Evolutionary conservation across 371 early-diverging fungal genomes (phyloP), one percentile per base, ranked within the genome.

Genomic region (Mucor piriformis): DNA sequence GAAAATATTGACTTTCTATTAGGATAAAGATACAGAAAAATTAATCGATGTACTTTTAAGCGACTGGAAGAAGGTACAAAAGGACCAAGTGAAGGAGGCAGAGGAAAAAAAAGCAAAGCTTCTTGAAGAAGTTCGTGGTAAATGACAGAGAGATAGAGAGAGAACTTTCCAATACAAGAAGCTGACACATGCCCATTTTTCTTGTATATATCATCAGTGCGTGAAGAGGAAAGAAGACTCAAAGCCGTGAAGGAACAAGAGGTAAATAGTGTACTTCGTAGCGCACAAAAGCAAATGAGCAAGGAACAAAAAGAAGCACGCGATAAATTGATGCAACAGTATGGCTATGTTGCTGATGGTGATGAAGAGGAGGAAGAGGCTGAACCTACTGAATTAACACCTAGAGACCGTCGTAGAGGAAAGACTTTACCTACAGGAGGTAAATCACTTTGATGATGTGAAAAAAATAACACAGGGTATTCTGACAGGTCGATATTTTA

Each of bases 291-390:
- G 44, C 54, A 67, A 38, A 7, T 82, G 52, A 67, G 79, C 3
- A 77, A 73, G 21, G 83, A 85, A 42, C 79, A 85, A 60, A 73
- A 74, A 29, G 73, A 73, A n/a, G 74, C 73, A 29, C 78, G 85
- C 8, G 77, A 85, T 3, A 73, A 74, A 3, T 58, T 85, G 10
- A 53, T 82, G 61, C 64, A 69, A 20, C 77, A 85, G 27, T 85
- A 85, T 61, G 81, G 74, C n/a, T 84, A 82, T 44, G 64, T 76
- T 11, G 70, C 78, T 44, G 79, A 78, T 32, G 69, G 59, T 16
- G 83, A 83, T 32, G 69, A 56, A 25, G 69, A 56, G 8, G 76
- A 50, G 21, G 61, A 74, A 3, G 72, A 83, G 42, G 54, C 48
- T 2, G 25, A 57, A 10, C 43, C 35, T 6, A 21, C 43, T 5